Conservation (phyloP, 2,329 filamentous ascomycete genomes). For the Westerdykella aurantiaca region DNA sequence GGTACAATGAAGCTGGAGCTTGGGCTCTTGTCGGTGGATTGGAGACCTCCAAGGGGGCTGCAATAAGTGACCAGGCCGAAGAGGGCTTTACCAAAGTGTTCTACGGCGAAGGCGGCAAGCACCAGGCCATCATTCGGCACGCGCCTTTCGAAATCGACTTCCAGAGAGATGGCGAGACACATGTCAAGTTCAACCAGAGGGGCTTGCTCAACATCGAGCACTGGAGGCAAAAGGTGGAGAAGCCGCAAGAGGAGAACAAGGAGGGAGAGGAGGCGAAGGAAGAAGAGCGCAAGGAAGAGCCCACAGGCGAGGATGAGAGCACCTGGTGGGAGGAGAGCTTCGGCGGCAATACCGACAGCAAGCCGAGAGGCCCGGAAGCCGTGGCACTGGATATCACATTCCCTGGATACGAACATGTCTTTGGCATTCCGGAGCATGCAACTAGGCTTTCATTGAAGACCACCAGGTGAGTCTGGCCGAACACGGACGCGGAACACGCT, state of each 20-base stretch:
- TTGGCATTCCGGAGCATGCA: slow-evolving; percentile 88
- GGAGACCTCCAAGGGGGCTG: slow-evolving; percentile 64
- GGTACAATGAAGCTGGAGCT: slow-evolving; percentile 85
- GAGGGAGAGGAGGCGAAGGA: slow-evolving; percentile 45
- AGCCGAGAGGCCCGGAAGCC: slow-evolving; percentile 91
- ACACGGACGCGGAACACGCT: neutral
- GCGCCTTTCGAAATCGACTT: slow-evolving; percentile 83
- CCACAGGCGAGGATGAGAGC: slow-evolving; percentile 64
- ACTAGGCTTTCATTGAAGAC: slow-evolving; percentile 82
- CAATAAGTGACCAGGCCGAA: slow-evolving; percentile 60
- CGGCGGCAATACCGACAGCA: slow-evolving; percentile 89
- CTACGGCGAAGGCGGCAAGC: slow-evolving; percentile 70
- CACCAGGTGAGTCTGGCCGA: slow-evolving; percentile 54
- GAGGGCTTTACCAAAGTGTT: slow-evolving; percentile 64
- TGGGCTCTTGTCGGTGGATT: slow-evolving; percentile 83
- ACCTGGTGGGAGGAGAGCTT: slow-evolving; percentile 99
- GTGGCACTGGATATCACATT: slow-evolving; percentile 88
- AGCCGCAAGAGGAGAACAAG: slow-evolving; percentile 44
- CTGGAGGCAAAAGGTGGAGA: slow-evolving; percentile 82
- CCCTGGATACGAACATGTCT: slow-evolving; percentile 85
- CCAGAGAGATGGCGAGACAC: slow-evolving; percentile 70
- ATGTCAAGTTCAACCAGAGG: slow-evolving; percentile 85
- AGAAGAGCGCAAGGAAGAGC: slow-evolving; percentile 30
- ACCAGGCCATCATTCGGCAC: slow-evolving; percentile 78
- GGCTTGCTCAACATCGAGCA: slow-evolving; percentile 91